Base-by-base conservation (phyloP, 148 eudicot genomes). In the Rhododendron williamsianum region DNA sequence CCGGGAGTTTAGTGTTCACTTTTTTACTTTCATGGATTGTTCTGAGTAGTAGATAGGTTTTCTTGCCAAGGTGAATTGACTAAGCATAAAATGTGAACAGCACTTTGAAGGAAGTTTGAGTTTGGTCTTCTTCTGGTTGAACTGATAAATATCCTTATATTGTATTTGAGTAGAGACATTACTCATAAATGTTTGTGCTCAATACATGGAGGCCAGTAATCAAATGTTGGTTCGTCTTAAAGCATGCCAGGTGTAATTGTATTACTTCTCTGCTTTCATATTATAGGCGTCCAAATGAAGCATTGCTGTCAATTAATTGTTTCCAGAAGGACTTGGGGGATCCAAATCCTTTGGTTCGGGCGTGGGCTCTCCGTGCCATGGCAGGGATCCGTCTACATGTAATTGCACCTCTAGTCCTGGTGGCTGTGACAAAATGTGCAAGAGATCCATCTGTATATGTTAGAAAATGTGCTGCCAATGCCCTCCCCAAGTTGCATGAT, bases 281-380 rank as follows among this genome's bases (percentile, higher is more conserved):
- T 85, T 91, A 16, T 88, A 97, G 99, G 98, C 98, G 98, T 80
- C 99, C 99, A 82, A 95, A 92, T 90, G 99, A 97, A 91, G 98
- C 98, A 78, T 91, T 97, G 89, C 86, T 97, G 65, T 97, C 99
- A 85, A 97, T 97, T 82, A 97, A 97, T 86, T 95, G 81, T 91
- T 97, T 97, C 89, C 99, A 97, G 90, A 97, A 94, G 93, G 99
- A 97, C 87, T 91, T 97, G 84, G 98, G 92, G 74, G 99, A 97
- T 90, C 93, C 95, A 54, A 97, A 95, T 82, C 98, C 99, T 87
- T 91, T 97, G 91, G 99, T 97, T 83, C 91, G 99, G 84, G 99
- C 99, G 49, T 95, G 98, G 98, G 99, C 99, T 85, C 98, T 97
- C 41, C 99, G 99, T 84, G 92, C 99, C 43, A 97, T 97, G 99